Evolutionary conservation across 2,329 filamentous ascomycete species (phyloP).

Genomic region (Bipolaris cookei): DNA sequence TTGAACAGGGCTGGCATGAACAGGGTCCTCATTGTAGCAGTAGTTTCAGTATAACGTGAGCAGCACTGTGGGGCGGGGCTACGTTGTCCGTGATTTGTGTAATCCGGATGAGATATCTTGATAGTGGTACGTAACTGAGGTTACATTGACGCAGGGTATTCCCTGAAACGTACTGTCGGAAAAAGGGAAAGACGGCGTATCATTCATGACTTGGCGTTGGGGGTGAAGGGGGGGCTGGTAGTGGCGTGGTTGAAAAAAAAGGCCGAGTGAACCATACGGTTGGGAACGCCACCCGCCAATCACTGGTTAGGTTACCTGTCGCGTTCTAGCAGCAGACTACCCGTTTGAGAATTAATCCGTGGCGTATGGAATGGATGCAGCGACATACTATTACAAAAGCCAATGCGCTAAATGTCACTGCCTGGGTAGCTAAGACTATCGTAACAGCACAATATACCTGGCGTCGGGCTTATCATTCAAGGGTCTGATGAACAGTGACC

Average conservation of each 20-base stretch:
- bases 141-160: constrained; percentile 1
- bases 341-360: neutral
- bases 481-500: constrained; percentile 24
- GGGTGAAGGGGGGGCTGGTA: neutral
- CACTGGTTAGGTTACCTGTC: neutral
- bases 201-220: constrained; percentile 1
- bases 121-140: neutral
- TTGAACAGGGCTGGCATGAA: neutral
- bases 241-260: neutral
- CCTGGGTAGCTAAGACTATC: neutral
- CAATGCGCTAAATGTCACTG: neutral
- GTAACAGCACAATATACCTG: neutral
- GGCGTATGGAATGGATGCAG: neutral
- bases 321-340: neutral
- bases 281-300: neutral
- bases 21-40: neutral
- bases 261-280: neutral
- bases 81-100: neutral
- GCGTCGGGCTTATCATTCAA: constrained; percentile 5
- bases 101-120: neutral
- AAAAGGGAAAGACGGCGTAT: neutral
- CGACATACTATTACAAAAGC: neutral
- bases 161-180: constrained; percentile 1
- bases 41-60: neutral
- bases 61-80: neutral